Conservation (phyloP, 192 early-diverging fungal genomes). For the Borealophlyctis nickersoniae region DNA sequence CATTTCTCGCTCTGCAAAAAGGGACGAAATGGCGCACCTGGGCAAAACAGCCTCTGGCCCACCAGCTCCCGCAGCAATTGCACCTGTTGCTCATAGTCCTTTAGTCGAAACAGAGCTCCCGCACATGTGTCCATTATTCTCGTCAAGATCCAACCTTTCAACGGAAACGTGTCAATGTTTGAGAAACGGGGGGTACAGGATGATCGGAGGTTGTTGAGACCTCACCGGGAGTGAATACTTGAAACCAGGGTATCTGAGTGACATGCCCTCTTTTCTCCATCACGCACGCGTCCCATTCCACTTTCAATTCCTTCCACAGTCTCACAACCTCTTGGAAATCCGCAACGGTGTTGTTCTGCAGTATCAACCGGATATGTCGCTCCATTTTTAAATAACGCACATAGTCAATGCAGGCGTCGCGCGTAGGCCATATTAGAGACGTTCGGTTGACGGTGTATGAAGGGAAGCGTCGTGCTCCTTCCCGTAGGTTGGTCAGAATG, state of each 20-base stretch:
- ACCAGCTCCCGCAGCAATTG: slow-evolving; percentile 17
- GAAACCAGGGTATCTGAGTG: slow-evolving; percentile 39
- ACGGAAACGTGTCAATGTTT: neutral
- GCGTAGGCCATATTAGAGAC: slow-evolving; percentile 35
- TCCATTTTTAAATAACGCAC: slow-evolving; percentile 17
- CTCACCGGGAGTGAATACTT: slow-evolving; percentile 31
- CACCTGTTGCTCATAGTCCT: slow-evolving; percentile 3
- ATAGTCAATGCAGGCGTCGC: slow-evolving; percentile 24
- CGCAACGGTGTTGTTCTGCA: slow-evolving; percentile 1
- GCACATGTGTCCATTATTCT: slow-evolving; percentile 22
- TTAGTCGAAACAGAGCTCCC: slow-evolving; percentile 2
- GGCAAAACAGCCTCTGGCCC: slow-evolving; percentile 15
- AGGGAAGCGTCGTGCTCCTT: slow-evolving; percentile 4
- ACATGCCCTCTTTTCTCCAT: slow-evolving; percentile 25
- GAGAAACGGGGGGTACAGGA: no score
- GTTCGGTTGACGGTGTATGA: slow-evolving; percentile 21
- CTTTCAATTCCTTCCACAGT: neutral
- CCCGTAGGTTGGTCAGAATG: slow-evolving; percentile 37
- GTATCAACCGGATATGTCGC: neutral
- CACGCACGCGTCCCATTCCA: slow-evolving; percentile 19
- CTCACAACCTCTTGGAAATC: slow-evolving; percentile 5
- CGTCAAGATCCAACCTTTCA: slow-evolving; percentile 27
- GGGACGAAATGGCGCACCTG: slow-evolving; percentile 2
- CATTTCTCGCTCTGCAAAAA: no score
- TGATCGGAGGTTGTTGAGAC: no score